Evolutionary conservation across 257 asterid genomes (phyloP), one percentile per base, ranked within the genome.

Genomic region (Jaltomata sinuosa): DNA sequence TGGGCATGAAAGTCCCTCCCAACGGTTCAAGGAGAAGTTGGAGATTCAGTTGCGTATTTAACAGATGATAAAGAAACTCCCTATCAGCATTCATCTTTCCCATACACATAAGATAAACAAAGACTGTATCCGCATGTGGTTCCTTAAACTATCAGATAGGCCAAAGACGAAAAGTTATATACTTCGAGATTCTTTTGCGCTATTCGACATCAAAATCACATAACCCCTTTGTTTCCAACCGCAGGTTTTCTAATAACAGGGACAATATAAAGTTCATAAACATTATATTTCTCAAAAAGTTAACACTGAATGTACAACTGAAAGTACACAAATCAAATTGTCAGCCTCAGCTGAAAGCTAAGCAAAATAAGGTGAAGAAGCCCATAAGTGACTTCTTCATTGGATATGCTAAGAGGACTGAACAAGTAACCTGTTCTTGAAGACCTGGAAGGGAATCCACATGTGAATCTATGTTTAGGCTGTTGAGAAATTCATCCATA

Each of bases 371-470:
- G 61, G 61, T 27, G 61, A 76, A 76, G 42, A 47, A 47, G 81
- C 62, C 59, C 61, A 76, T 27, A 47, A 47, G 81, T 9, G 42
- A 15, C 81, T 47, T 76, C 61, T 47, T 76, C 38, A 47, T 47
- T 25, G 67, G 78, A 67, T 47, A 65, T 82, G 36, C 79, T 62
- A 50, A 14, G 77, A 81, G 38, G 52, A 65, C 80, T 54, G 45
- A 42, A 45, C 49, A 61, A 69, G 69, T n/a, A 83, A 94, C 99
- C 97, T 95, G 98, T 84, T 91, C 99, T 87, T 94, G 93, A 90
- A 93, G 92, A 84, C 92, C 97, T 50, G 99, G 94, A 88, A 92
- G 90, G 83, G 95, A 92, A 88, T 91, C 94, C 83, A 85, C 87
- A 91, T 93, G 94, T 65, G 98, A 77, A 88, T 89, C 95, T 76